Conservation (phyloP, 1,284 basidiomycete genomes). For the Somion occarium region DNA sequence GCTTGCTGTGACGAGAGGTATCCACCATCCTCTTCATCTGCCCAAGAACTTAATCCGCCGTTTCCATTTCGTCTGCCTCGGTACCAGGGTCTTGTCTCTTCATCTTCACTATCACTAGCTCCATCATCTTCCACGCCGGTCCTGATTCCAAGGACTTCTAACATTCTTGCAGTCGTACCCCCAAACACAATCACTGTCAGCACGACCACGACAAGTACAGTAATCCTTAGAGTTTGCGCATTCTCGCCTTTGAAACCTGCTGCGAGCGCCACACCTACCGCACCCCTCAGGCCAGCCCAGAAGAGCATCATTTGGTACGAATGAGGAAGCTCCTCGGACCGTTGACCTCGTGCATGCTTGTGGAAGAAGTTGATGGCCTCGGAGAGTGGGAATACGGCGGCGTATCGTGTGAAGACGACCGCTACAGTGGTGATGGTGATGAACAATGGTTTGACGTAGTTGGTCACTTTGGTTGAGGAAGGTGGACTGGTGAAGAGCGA, state of each 20-base stretch:
- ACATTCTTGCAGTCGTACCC: slow-evolving; percentile 94
- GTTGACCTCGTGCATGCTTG: slow-evolving; percentile 75
- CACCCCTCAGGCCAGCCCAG: slow-evolving; percentile 96
- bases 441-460: slow-evolving; percentile 94
- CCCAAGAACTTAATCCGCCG: no score
- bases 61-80: neutral
- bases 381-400: slow-evolving; percentile 95
- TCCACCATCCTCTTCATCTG: slow-evolving; percentile 30
- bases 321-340: slow-evolving; percentile 85
- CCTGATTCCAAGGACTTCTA: slow-evolving; percentile 94
- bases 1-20: slow-evolving; percentile 32
- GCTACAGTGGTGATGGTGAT: slow-evolving; percentile 87
- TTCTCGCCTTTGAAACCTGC: slow-evolving; percentile 93
- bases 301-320: slow-evolving; percentile 99
- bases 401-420: slow-evolving; percentile 93
- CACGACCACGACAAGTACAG: slow-evolving; percentile 94
- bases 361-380: slow-evolving; percentile 93
- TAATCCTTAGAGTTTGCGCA: slow-evolving; percentile 87
- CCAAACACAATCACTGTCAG: slow-evolving; percentile 95
- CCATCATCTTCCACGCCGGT: slow-evolving; percentile 95
- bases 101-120: slow-evolving; percentile 77
- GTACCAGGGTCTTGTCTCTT: slow-evolving; percentile 27
- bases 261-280: slow-evolving; percentile 95
- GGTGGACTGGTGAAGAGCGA: slow-evolving; percentile 80
- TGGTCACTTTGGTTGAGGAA: slow-evolving; percentile 64